phyloP scores from a whole-genome alignment of 1,284 basidiomycete species.

The Cutaneotrichosporon cutaneum region DNA sequence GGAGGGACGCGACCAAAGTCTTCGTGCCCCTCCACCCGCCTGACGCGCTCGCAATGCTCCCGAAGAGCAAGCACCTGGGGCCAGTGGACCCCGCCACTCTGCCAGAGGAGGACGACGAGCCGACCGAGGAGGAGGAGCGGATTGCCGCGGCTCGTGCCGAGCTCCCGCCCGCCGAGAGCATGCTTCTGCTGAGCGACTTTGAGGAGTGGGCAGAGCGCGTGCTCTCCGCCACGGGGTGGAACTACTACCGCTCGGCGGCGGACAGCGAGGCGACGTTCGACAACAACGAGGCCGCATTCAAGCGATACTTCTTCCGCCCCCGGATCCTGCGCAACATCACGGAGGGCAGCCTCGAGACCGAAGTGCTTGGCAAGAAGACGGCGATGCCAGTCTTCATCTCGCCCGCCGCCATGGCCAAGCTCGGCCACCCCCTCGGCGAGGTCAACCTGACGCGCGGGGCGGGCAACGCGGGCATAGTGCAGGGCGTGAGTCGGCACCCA shows the following conservation, averaged over 20 bases:
- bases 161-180: conserved; percentile 64
- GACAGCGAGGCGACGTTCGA: conserved; percentile 57
- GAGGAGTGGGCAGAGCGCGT: conserved; percentile 54
- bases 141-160: conserved; percentile 62
- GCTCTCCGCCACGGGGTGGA: conserved; percentile 57
- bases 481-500: conserved; percentile 65
- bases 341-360: conserved; percentile 44
- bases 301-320: conserved; percentile 59
- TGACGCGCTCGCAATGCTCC: conserved; percentile 52
- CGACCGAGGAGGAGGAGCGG: conserved; percentile 63
- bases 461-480: conserved; percentile 69
- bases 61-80: conserved; percentile 67
- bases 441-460: conserved; percentile 76
- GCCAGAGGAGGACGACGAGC: conserved; percentile 55
- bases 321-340: conserved; percentile 47
- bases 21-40: conserved; percentile 56
- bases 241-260: conserved; percentile 58
- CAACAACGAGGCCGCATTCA: conserved; percentile 57
- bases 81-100: conserved; percentile 62
- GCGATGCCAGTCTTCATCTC: conserved; percentile 79
- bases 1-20: conserved; percentile 59
- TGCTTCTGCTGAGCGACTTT: conserved; percentile 74
- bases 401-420: conserved; percentile 79
- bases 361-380: conserved; percentile 69
- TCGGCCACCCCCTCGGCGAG: conserved; percentile 87